Evolutionary conservation across 768 basidiomycete genomes (phyloP), one percentile per base, ranked within the genome.

Genomic region (Mycena pura): DNA sequence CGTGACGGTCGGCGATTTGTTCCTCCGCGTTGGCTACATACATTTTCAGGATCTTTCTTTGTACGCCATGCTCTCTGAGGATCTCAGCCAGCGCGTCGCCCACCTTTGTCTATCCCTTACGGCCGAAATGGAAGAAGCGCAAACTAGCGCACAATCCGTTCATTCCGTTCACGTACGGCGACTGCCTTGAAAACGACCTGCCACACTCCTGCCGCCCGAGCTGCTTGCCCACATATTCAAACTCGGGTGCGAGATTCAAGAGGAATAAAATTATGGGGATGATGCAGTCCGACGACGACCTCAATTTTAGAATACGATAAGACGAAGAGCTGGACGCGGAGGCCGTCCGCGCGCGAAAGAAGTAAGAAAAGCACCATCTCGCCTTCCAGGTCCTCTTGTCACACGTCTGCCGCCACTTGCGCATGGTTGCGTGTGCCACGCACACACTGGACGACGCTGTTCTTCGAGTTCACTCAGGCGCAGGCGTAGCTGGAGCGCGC

Each of bases 341-440:
- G n/a, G n/a, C n/a, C n/a, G n/a, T n/a, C n/a, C 21, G 66, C 61
- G 25, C n/a, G 65, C 53, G 7, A 36, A 46, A 9, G 62, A 63
- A 28, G 64, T 65, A 36, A 5, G 65, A 70, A 1, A 58, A 48
- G 29, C 34, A 39, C 3, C 34, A 39, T 22, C 46, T 62, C 34
- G 36, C 44, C 43, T 43, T 43, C 73, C 72, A 31, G 57, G 73
- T 86, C 27, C 74, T 86, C 64, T 84, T 82, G 14, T 87, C 87
- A 15, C 87, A 87, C 65, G 82, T 88, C 10, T 89, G 87, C 70
- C 74, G 67, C 24, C 84, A 80, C 57, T 89, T 88, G 88, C 84
- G 87, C 47, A 74, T 72, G 29, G 71, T 80, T 19, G 82, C 86
- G 3, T 27, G 80, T 80, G 29, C 83, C 82, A 0, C 84, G 86